A percentile compares a stretch with the other conserved stretches of the same genome.
These are phyloP conservation scores for Pleurotus salmoneostramineus DNA, from an alignment of 768 basidiomycete genomes.

Conservation along the genomic window DNA sequence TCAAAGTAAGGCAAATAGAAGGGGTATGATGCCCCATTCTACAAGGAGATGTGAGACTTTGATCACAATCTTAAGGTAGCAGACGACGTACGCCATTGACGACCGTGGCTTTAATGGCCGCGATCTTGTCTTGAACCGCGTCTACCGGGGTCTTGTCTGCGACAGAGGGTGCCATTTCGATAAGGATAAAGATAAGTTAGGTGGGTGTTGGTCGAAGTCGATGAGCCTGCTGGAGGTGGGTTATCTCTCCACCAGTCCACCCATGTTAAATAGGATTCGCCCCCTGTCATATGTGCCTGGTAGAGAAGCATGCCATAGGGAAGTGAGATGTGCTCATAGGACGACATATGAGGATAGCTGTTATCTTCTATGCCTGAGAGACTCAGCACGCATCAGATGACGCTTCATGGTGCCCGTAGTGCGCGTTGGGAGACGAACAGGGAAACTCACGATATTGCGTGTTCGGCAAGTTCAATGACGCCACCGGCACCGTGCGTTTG, in stretches of 20 bases:
- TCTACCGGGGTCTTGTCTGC: neutral
- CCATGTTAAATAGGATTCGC: neutral
- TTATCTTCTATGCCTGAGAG: too few species aligned
- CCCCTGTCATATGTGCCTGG: neutral
- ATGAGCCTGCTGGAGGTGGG: neutral
- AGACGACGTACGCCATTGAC: neutral
- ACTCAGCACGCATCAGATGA: too few species aligned
- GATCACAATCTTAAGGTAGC: too few species aligned
- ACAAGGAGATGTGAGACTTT: neutral
- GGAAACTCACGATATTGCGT: neutral
- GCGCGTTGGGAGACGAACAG: neutral
- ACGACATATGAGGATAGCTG: neutral
- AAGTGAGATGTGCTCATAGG: slow-evolving; percentile 6
- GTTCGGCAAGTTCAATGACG: slow-evolving; percentile 5
- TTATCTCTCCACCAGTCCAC: neutral
- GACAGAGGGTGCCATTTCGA: slow-evolving; percentile 4
- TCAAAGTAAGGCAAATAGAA: slow-evolving; percentile 47
- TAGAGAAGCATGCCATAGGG: slow-evolving; percentile 2
- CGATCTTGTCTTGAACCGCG: slow-evolving; percentile 1
- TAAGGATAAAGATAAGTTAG: neutral
- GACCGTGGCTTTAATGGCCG: neutral
- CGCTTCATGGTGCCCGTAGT: too few species aligned
- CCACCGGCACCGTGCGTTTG: neutral
- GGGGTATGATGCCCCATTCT: slow-evolving; percentile 41
- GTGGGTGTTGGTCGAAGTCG: neutral